phyloP scores from a whole-genome alignment of 2,329 filamentous ascomycete species.

The Colletotrichum gloeosporioides region DNA sequence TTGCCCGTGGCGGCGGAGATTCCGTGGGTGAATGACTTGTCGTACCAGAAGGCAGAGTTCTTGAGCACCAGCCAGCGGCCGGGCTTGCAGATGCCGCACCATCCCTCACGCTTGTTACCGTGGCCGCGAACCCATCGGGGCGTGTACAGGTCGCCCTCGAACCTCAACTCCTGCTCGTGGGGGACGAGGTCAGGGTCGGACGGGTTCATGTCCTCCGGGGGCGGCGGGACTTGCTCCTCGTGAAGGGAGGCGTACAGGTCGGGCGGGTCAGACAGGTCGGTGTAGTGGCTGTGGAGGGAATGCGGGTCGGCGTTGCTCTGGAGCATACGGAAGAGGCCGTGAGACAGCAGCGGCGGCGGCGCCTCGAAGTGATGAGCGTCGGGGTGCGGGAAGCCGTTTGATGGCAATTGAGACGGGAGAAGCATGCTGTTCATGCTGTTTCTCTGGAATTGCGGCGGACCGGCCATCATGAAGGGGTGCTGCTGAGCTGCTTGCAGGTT shows the following conservation, averaged over 20 bases:
- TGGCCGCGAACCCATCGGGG: conserved; percentile 85
- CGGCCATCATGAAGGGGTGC: conserved; percentile 60
- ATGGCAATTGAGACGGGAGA: conserved; percentile 44
- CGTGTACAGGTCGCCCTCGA: conserved; percentile 83
- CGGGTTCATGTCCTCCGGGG: conserved; percentile 82
- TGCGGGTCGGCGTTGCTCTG: conserved; percentile 78
- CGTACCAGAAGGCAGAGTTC: conserved; percentile 93
- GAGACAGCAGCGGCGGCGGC: conserved; percentile 69
- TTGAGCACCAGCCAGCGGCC: conserved; percentile 87
- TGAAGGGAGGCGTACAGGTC: conserved; percentile 78
- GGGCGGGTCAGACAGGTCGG: conserved; percentile 76
- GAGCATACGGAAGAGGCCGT: conserved; percentile 75
- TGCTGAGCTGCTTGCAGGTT: conserved; percentile 62
- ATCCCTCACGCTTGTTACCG: conserved; percentile 86
- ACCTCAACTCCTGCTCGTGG: conserved; percentile 80
- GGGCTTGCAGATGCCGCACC: conserved; percentile 88
- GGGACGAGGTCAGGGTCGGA: conserved; percentile 77
- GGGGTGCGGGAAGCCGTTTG: conserved; percentile 46
- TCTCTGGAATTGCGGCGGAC: conserved; percentile 54
- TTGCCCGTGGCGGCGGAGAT: conserved; percentile 83
- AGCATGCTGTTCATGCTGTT: conserved; percentile 71
- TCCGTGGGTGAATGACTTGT: conserved; percentile 88
- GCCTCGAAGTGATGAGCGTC: conserved; percentile 62
- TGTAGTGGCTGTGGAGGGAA: conserved; percentile 71
- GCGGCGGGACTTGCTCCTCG: conserved; percentile 76